Conservation (phyloP, 2,329 filamentous ascomycete genomes). For the Simplicillium sp. region DNA sequence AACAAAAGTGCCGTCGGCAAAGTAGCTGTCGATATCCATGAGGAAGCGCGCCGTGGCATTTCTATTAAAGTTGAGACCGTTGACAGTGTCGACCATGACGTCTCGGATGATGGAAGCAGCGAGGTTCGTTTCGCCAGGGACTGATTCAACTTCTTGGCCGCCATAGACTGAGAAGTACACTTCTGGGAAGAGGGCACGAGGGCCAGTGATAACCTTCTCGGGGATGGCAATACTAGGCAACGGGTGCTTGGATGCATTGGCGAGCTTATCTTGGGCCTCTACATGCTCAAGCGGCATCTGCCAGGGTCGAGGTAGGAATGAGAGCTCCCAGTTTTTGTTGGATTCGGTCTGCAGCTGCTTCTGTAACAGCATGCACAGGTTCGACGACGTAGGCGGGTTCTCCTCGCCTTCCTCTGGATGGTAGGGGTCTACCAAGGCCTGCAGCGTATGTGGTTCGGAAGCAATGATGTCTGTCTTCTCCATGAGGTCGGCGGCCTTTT, state of each 20-base stretch:
- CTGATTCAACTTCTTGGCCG: conserved; percentile 79
- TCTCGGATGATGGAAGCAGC: conserved; percentile 80
- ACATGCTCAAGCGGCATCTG: conserved; percentile 52
- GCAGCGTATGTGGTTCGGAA: conserved; percentile 75
- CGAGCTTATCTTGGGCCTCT: conserved; percentile 50
- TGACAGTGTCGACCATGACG: conserved; percentile 83
- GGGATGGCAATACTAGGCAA: conserved; percentile 73
- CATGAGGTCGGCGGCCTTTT: conserved; percentile 69
- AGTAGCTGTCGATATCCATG: conserved; percentile 93
- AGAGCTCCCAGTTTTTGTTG: conserved; percentile 62
- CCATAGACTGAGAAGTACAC: conserved; percentile 89
- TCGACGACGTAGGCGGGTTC: conserved; percentile 53
- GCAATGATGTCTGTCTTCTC: conserved; percentile 95
- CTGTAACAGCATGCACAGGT: conserved; percentile 73
- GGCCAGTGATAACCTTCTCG: conserved; percentile 62
- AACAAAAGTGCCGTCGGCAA: conserved; percentile 79
- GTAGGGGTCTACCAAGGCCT: conserved; percentile 81
- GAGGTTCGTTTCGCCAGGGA: conserved; percentile 67
- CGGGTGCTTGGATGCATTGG: conserved; percentile 58
- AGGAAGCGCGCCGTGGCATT: conserved; percentile 78
- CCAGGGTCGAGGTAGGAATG: conserved; percentile 59
- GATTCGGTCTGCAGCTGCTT: conserved; percentile 76
- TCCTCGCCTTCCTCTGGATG: conserved; percentile 53
- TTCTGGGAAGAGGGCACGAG: conserved; percentile 77
- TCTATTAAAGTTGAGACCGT: conserved; percentile 86